Evolutionary conservation across 208 protist genomes (phyloP), one percentile per base, ranked within the genome.

Genomic region (Tritrichomonas musculus): DNA sequence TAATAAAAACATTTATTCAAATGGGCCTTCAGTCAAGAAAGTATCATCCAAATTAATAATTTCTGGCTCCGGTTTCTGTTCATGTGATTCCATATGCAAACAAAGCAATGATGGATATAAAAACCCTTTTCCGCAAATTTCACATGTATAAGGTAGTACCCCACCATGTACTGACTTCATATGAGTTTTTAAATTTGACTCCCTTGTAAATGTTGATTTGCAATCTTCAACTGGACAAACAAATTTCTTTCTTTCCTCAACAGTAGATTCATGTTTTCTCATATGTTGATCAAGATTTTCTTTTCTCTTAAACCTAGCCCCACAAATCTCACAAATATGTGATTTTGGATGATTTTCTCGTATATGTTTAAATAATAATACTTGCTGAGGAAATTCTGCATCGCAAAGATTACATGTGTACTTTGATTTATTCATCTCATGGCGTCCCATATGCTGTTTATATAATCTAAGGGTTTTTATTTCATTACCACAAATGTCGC

Each of bases 91-190:
- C 47, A n/a, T n/a, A 49, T 88, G 77, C 5, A 57, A 57, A 4
- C n/a, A 11, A 5, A 88, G 77, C 4, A 57, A 36, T 39, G 77
- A 88, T 55, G 77, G 77, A 57, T 88, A 88, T 57, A 88, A 57
- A 49, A 88, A 88, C 33, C n/a, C 77, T 88, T 53, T 57, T 8
- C 77, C 77, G 77, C 77, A 88, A 57, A 88, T 39, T 47, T 53
- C 47, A 47, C 77, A 88, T 57, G 77, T 47, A 27, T 60, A 60
- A 11, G 77, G 77, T 5, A 57, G 77, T 33, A 88, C 44, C 11
- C 77, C 77, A 11, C 77, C 77, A 57, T 88, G 77, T 33, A 88
- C 57, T 5, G 77, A 57, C 25, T 44, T 53, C 20, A 88, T 88
- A 39, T 88, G 77, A 39, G 77, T 88, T 39, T 57, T 53, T 4